Evolutionary conservation across 345 rosid species (phyloP).

Genomic region (Anastatica hierochuntica): DNA sequence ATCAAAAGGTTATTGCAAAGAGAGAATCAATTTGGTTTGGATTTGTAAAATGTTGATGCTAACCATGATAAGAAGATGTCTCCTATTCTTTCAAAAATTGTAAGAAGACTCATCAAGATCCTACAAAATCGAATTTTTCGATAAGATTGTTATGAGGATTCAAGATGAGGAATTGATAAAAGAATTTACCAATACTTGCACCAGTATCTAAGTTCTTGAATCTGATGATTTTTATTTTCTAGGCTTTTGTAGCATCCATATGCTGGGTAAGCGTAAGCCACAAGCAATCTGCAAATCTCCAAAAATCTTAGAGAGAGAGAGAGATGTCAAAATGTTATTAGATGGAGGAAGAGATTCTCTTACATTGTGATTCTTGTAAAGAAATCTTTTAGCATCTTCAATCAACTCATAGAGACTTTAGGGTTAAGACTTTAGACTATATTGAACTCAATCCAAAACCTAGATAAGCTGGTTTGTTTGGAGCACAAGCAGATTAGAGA

Average conservation of each 20-base stretch:
- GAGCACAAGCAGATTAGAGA: neutral
- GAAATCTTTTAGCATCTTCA: constrained; percentile 51
- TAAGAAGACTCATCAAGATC: constrained; percentile 59
- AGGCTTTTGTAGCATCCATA: constrained; percentile 68
- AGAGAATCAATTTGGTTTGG: too few species aligned
- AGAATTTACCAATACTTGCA: constrained; percentile 70
- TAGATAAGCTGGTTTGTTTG: neutral
- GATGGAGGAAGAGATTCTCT: neutral
- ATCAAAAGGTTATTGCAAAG: neutral
- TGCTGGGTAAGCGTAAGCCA: constrained; percentile 88
- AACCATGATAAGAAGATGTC: constrained; percentile 64
- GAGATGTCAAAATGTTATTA: too few species aligned
- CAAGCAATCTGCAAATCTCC: constrained; percentile 37
- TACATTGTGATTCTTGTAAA: constrained; percentile 45
- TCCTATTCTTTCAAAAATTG: constrained; percentile 56
- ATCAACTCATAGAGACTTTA: constrained; percentile 9
- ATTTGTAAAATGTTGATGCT: too few species aligned
- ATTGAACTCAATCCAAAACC: neutral
- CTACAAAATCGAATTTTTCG: constrained; percentile 26
- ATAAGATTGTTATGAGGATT: neutral
- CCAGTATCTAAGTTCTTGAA: constrained; percentile 73
- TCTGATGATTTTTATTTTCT: constrained; percentile 55
- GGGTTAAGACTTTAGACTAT: too few species aligned
- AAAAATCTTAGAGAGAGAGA: neutral
- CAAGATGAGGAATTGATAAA: neutral